Evolutionary conservation across 192 early-diverging fungal species (phyloP).

Genomic region (Backusella australiensis): DNA sequence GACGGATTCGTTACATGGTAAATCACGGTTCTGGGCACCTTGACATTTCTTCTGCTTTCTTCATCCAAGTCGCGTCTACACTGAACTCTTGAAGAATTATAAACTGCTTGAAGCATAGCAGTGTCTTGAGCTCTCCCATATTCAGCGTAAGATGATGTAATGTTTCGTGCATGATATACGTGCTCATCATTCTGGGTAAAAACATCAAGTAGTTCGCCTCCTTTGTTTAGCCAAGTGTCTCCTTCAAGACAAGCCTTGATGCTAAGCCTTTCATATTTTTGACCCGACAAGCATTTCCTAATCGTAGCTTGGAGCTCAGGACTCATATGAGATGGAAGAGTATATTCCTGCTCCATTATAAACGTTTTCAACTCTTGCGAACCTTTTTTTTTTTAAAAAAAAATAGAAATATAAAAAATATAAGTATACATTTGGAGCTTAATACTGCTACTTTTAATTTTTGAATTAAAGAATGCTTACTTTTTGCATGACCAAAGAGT

Average conservation of each 20-base stretch:
- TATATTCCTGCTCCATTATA: conserved; percentile 40
- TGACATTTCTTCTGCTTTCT: conserved; percentile 12
- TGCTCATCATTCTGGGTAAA: neutral
- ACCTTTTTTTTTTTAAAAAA: conserved; percentile 7
- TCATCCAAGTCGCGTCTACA: conserved; percentile 23
- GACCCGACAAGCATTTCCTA: conserved; percentile 36
- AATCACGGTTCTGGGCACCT: conserved; percentile 23
- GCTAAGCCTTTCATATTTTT: conserved; percentile 35
- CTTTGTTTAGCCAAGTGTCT: conserved; percentile 43
- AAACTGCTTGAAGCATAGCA: neutral
- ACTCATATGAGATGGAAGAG: conserved; percentile 37
- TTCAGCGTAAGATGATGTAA: neutral
- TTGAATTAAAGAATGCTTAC: neutral
- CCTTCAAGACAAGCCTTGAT: conserved; percentile 29
- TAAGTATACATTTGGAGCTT: neutral
- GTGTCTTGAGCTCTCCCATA: neutral
- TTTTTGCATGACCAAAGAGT: conserved; percentile 44
- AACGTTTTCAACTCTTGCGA: conserved; percentile 45
- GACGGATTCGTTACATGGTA: conserved; percentile 26
- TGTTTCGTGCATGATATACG: neutral
- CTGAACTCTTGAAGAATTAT: neutral
- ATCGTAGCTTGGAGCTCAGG: conserved; percentile 36
- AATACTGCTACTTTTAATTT: neutral
- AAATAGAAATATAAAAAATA: neutral
- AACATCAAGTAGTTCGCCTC: conserved; percentile 14